These are phyloP conservation scores for Penicillium macrosclerotiorum DNA, from an alignment of 495 filamentous ascomycete genomes.

Conservation along the genomic window DNA sequence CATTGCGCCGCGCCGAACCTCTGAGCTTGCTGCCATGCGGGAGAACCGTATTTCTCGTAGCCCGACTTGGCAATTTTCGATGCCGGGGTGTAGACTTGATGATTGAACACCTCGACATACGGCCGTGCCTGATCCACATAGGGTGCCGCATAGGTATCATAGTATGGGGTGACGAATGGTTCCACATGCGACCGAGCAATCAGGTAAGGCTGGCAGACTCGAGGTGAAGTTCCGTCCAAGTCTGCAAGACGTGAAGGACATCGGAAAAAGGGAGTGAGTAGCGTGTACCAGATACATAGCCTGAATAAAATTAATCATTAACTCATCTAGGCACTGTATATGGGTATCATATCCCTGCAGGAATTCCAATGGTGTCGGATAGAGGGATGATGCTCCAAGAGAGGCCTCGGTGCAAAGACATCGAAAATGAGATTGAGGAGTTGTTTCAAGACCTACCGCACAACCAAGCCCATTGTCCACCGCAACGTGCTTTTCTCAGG, in stretches of 20 bases:
- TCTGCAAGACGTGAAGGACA: conserved; percentile 71
- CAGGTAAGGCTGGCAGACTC: conserved; percentile 83
- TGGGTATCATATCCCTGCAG: background rate
- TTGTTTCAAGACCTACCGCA: conserved; percentile 60
- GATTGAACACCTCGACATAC: conserved; percentile 66
- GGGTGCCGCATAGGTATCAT: conserved; percentile 75
- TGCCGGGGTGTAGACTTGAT: conserved; percentile 64
- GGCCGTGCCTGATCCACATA: conserved; percentile 76
- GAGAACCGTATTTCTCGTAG: conserved; percentile 74
- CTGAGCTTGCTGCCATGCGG: conserved; percentile 64
- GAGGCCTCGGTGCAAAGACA: background rate
- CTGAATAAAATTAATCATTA: conserved; percentile 40
- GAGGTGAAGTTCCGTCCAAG: conserved; percentile 67
- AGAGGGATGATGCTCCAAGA: too few relatives aligned
- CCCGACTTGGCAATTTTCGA: conserved; percentile 58
- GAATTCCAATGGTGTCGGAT: too few relatives aligned
- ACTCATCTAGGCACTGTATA: background rate
- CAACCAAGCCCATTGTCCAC: conserved; percentile 55
- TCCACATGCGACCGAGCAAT: conserved; percentile 61
- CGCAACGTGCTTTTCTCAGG: conserved; percentile 29
- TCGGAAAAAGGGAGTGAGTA: conserved; percentile 74
- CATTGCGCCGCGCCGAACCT: conserved; percentile 68
- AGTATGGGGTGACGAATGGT: conserved; percentile 84
- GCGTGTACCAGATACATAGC: conserved; percentile 78
- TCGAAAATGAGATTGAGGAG: background rate